Conservation (phyloP, 2,329 filamentous ascomycete genomes). For the Aspergillus jensenii region DNA sequence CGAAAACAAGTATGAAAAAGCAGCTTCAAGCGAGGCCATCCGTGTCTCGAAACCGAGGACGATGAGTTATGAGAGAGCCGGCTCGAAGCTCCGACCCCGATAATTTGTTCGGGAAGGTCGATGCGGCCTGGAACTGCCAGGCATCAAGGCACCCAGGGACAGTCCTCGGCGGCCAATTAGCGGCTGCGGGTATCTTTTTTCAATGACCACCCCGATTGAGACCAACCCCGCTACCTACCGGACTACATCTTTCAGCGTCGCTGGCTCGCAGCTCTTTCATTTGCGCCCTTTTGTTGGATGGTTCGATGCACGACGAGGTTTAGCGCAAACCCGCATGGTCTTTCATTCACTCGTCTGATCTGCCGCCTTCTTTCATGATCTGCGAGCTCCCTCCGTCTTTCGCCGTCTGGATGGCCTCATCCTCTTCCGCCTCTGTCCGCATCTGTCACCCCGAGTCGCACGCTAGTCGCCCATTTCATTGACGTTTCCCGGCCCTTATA, state of each 20-base stretch:
- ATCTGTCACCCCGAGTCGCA: neutral
- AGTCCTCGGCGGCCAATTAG: slow-evolving; percentile 2
- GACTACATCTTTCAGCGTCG: neutral
- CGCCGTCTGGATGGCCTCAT: neutral
- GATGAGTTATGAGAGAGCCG: neutral
- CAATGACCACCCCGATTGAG: neutral
- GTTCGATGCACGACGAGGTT: neutral
- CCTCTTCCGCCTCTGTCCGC: neutral
- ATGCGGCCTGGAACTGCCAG: slow-evolving; percentile 10
- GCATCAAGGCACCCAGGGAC: slow-evolving; percentile 13
- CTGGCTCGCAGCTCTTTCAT: neutral
- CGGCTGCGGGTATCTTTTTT: slow-evolving; percentile 9
- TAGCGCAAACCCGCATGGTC: neutral
- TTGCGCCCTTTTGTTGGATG: neutral
- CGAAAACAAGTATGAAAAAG: neutral
- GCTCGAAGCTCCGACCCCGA: slow-evolving; percentile 1
- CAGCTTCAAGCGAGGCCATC: neutral
- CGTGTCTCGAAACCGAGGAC: neutral
- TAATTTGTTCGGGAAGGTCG: slow-evolving; percentile 5
- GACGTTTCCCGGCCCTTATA: neutral
- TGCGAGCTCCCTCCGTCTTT: neutral
- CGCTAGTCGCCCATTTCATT: neutral
- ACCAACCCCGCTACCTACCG: neutral
- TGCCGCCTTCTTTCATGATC: neutral
- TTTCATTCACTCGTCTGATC: neutral